A percentile compares a stretch with the other conserved stretches of the same genome.
These are phyloP conservation scores for Myxozyma neglecta DNA, from an alignment of 805 yeast species.

Conservation along the genomic window DNA sequence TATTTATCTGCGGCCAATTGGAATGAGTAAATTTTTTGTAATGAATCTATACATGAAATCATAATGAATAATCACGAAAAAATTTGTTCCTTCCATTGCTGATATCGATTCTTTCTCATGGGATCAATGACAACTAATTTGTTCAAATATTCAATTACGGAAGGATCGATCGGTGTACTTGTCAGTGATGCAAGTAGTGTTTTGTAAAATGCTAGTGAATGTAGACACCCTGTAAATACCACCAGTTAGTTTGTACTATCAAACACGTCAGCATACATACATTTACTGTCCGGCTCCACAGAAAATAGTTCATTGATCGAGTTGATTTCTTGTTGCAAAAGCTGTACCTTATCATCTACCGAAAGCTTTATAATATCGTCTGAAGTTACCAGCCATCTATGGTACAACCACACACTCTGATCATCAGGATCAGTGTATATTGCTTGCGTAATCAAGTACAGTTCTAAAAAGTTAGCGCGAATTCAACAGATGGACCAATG, in stretches of 20 bases:
- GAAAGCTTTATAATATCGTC: constrained; percentile 38
- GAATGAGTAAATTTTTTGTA: not conserved
- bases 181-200: constrained; percentile 35
- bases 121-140: constrained; percentile 61
- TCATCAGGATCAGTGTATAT: constrained; percentile 92
- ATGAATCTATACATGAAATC: not conserved
- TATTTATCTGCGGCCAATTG: not conserved
- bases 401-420: constrained; percentile 88
- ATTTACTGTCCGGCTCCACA: constrained; percentile 68
- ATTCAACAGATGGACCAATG: not conserved
- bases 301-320: constrained; percentile 64
- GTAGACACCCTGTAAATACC: constrained; percentile 55
- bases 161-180: constrained; percentile 23
- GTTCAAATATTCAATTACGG: constrained; percentile 41
- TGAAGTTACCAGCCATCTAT: constrained; percentile 67
- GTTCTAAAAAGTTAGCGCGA: constrained; percentile 51
- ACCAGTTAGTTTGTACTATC: not conserved
- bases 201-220: constrained; percentile 52
- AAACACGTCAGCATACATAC: constrained; percentile 38
- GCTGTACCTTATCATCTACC: constrained; percentile 39
- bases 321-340: constrained; percentile 50
- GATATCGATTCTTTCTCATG: constrained; percentile 59
- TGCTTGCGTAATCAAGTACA: constrained; percentile 73
- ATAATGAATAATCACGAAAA: not conserved
- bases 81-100: constrained; percentile 15